Conservation (phyloP, 257 asterid species). For the Solanum corneliomulleri region DNA sequence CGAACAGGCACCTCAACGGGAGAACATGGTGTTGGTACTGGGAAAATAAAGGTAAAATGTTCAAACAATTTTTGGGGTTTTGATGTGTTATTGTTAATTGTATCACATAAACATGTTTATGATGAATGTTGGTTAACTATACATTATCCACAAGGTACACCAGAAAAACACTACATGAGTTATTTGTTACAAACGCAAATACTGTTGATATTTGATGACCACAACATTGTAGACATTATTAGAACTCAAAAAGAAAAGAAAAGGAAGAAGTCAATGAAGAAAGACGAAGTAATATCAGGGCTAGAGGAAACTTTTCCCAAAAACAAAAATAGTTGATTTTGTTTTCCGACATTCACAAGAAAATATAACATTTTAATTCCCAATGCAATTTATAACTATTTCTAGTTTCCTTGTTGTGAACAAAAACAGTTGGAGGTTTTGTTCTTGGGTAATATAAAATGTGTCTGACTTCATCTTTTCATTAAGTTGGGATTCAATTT, state of each 20-base stretch:
- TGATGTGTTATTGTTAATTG: neutral
- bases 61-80: neutral
- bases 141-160: neutral
- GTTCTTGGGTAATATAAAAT: neutral
- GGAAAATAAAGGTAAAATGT: conserved; percentile 76
- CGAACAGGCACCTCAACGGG: conserved; percentile 89
- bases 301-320: neutral
- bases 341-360: neutral
- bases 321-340: neutral
- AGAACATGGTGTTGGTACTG: conserved; percentile 97
- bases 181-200: neutral
- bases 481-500: neutral
- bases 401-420: neutral
- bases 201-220: neutral
- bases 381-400: neutral
- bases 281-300: neutral
- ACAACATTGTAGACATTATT: neutral
- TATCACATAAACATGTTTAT: neutral
- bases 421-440: too few species aligned
- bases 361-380: neutral
- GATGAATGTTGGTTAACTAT: neutral
- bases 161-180: neutral
- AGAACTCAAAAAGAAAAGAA: neutral
- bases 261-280: neutral
- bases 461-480: neutral